Evolutionary conservation across 306 rosid genomes (phyloP), one percentile per base, ranked within the genome.

Genomic region (Arachis hypogaea): DNA sequence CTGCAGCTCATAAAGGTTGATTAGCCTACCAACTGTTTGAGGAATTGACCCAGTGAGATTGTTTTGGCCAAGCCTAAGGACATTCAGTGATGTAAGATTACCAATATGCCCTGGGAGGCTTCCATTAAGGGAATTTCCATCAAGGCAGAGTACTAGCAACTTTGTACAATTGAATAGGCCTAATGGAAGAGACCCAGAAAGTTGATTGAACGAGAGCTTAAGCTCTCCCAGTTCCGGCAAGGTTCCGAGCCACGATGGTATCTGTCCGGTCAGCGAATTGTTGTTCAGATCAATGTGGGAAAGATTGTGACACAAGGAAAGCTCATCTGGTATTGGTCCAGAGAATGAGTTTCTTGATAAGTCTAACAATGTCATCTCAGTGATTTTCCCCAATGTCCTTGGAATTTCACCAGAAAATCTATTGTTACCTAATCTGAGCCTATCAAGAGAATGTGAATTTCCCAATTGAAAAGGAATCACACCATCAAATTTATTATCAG

Each of bases 201-300:
- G 82, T 44, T 33, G 81, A 83, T 94, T 94, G 40, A 78, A 84
- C 0, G 88, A 90, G 29, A 94, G 88, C 70, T 80, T 90, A 80
- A 94, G 54, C 85, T 84, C 88, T 63, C 92, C 96, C 63, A 94
- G 56, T 61, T 65, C 73, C 68, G 85, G 82, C 80, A 94, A 86
- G 54, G 82, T 80, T 56, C 93, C 99, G n/a, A 94, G 77, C 99
- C 99, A 92, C 64, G 71, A 3, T 0, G 97, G 97, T 42, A 94
- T 46, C 6, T 51, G 63, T 22, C 96, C 96, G 14, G 93, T 74
- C 7, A 92, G 85, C 75, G 77, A 76, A 55, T 94, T 94, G 38
- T 88, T 76, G 70, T 82, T 88, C 52, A 94, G 58, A 83, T 86
- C 92, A 73, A 91, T 62, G 61, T 71, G 82, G 18, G 89, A 3